Base-by-base conservation (phyloP, 768 basidiomycete genomes). In the Boletus vermiculosoides region DNA sequence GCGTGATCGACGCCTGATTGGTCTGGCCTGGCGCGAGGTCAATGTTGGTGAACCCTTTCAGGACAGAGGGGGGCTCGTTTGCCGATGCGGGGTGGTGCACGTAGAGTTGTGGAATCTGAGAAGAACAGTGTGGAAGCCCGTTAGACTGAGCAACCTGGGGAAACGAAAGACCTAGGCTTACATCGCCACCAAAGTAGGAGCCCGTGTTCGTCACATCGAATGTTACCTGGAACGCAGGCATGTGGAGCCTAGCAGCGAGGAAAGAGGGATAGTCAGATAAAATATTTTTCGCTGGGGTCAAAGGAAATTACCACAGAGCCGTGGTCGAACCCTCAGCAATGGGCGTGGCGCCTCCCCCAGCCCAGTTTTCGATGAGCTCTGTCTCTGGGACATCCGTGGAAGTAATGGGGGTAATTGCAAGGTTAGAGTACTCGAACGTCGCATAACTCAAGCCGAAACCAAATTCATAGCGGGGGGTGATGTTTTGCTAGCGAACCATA, bases 391-490 rank as follows among this genome's bases (percentile, higher is more conserved):
- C n/a, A n/a, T 78, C 74, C 34, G 69, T 67, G 18, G 61, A 55
- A 10, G 65, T 52, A 5, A 88, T 69, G 53, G 76, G 74, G 16
- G 66, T 67, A 34, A 90, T 72, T 3, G 76, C 61, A 12, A 94
- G 74, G 33, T 80, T 74, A 42, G 78, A 83, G 69, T 92, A 95
- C 33, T 80, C 71, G 70, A 95, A 98, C 2, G 73, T 80, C 39
- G 94, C 88, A 75, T 97, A 98, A 54, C 86, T 89, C 66, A 95
- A 70, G 0, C 94, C 94, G 67, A 86, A 95, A 5, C 94, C 94
- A 69, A 98, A 98, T 66, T 92, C 90, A 65, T 84, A 93, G 37
- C 89, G 88, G 4, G 92, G 92, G 0, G 78, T 78, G 60, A 92
- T 90, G 59, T 86, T 81, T 71, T 82, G 75, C 82, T 87, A 34